Conservation (phyloP, 2,329 filamentous ascomycete species). For the Clonostachys rhizophaga region DNA sequence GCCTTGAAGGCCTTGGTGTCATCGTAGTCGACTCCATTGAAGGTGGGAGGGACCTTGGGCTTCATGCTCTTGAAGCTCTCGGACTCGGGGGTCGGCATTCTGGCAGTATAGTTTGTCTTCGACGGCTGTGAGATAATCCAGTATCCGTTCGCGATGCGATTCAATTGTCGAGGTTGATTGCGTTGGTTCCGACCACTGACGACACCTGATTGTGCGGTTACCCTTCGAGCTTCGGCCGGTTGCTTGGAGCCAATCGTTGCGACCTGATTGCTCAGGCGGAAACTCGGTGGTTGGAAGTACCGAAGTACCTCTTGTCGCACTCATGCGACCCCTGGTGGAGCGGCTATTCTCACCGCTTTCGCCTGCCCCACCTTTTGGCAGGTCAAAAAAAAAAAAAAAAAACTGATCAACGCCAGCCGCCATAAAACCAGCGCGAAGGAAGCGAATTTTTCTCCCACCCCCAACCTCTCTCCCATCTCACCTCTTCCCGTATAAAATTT, state of each 20-base stretch:
- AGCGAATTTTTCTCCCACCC: conserved; percentile 1
- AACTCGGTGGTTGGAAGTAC: neutral
- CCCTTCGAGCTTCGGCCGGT: no score
- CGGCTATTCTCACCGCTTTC: conserved; percentile 24
- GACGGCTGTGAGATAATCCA: no score
- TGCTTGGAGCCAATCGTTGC: conserved; percentile 1
- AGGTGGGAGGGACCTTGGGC: conserved; percentile 75
- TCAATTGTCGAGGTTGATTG: no score
- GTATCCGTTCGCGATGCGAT: no score
- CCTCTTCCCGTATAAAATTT: conserved; percentile 5
- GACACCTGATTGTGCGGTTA: no score
- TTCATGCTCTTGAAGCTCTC: conserved; percentile 78
- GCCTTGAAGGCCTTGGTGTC: conserved; percentile 77
- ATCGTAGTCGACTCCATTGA: conserved; percentile 83
- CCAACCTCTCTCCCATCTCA: conserved; percentile 7
- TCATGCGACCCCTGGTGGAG: neutral
- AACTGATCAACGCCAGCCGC: conserved; percentile 7
- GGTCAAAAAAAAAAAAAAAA: conserved; percentile 21
- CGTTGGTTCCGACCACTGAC: no score
- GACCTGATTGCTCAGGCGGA: conserved; percentile 22
- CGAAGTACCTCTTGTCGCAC: conserved; percentile 4
- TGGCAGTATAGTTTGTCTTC: conserved; percentile 8
- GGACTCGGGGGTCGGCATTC: conserved; percentile 81
- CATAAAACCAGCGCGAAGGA: conserved; percentile 4
- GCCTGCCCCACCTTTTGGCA: conserved; percentile 22